Evolutionary conservation across 2,329 filamentous ascomycete species (phyloP).

Genomic region (Monilinia fructigena): DNA sequence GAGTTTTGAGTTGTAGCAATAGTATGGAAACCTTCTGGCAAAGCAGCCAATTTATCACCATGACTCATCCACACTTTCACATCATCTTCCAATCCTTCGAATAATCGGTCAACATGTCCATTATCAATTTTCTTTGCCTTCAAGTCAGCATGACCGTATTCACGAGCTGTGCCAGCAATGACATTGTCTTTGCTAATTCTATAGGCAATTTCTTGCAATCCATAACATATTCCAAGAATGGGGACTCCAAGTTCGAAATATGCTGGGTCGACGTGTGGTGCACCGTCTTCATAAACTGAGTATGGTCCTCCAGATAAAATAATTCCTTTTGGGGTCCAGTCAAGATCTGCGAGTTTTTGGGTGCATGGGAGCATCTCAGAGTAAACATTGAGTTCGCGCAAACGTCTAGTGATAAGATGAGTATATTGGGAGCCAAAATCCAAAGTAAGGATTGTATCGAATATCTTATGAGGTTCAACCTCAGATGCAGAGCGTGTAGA

Average conservation of each 20-base stretch:
- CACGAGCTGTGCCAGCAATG: conserved; percentile 58
- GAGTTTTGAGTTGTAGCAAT: conserved; percentile 76
- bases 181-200: conserved; percentile 63
- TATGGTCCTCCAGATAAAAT: conserved; percentile 70
- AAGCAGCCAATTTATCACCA: conserved; percentile 74
- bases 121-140: conserved; percentile 55
- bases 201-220: conserved; percentile 71
- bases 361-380: conserved; percentile 87
- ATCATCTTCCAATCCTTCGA: conserved; percentile 69
- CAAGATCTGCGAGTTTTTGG: conserved; percentile 72
- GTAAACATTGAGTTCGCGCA: conserved; percentile 78
- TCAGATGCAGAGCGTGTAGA: conserved; percentile 12
- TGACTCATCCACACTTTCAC: conserved; percentile 84
- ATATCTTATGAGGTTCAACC: conserved; percentile 36
- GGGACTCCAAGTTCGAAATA: conserved; percentile 56
- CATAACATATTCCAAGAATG: conserved; percentile 46
- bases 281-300: conserved; percentile 77
- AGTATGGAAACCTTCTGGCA: conserved; percentile 71
- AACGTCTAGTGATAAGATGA: conserved; percentile 63
- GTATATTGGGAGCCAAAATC: conserved; percentile 73
- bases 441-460: conserved; percentile 64
- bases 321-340: conserved; percentile 80
- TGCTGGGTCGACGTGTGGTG: conserved; percentile 78
- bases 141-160: conserved; percentile 46
- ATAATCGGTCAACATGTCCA: conserved; percentile 72